Conservation (phyloP, 192 early-diverging fungal species). For the Gamsiella multidivaricata region DNA sequence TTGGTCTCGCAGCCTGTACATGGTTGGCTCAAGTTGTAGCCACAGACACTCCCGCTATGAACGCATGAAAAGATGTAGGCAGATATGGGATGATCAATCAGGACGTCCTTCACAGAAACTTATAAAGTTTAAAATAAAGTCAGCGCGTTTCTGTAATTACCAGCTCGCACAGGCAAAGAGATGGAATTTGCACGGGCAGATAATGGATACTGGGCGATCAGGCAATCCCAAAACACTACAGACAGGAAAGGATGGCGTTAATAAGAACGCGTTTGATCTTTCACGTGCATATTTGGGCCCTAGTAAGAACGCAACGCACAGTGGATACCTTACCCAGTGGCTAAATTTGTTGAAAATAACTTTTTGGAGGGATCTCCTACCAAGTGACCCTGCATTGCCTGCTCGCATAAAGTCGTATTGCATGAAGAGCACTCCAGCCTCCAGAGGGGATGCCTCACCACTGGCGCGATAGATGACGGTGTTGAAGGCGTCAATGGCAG, state of each 20-base stretch:
- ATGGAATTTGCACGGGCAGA: slow-evolving; percentile 53
- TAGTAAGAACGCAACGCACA: too few species aligned
- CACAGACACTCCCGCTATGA: slow-evolving; percentile 42
- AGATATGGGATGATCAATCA: background rate
- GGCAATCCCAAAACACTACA: slow-evolving; percentile 36
- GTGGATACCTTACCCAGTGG: slow-evolving; percentile 39
- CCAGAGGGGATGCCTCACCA: slow-evolving; percentile 48
- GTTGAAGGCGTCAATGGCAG: slow-evolving; percentile 32
- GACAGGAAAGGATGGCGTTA: too few species aligned
- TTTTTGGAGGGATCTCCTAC: slow-evolving; percentile 48
- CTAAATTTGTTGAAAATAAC: slow-evolving; percentile 39
- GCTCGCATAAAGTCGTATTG: slow-evolving; percentile 37
- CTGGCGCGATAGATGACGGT: slow-evolving; percentile 26
- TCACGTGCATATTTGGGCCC: too few species aligned
- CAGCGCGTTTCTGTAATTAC: slow-evolving; percentile 12
- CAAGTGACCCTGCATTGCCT: slow-evolving; percentile 44
- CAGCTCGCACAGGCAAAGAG: slow-evolving; percentile 52
- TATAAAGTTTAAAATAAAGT: background rate
- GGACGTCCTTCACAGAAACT: background rate
- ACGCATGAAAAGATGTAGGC: background rate
- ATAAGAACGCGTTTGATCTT: too few species aligned
- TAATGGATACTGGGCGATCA: slow-evolving; percentile 50
- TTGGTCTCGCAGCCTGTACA: slow-evolving; percentile 51
- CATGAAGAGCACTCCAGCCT: slow-evolving; percentile 39
- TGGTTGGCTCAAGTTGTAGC: slow-evolving; percentile 49